Evolutionary conservation across 352 stramenopile species (phyloP), one percentile per base, ranked within the genome.

Genomic region (Pythium aristosporum): DNA sequence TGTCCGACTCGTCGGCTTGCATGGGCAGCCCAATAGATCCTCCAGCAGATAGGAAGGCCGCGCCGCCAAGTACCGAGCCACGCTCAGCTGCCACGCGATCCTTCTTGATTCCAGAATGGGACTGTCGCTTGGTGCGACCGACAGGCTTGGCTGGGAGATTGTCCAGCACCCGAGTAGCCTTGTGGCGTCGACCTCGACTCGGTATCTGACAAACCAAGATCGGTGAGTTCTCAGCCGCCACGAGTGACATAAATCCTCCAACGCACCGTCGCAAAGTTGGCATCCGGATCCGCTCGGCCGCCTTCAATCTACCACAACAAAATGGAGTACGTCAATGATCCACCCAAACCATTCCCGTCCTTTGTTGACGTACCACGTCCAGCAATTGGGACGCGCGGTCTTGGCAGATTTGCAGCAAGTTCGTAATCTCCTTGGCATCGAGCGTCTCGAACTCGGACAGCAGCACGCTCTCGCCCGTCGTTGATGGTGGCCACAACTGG

Each of bases 391-490:
- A 74, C 18, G 80, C 77, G 21, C 85, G 80, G 43, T 92, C 81
- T 61, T 91, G 81, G 39, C 86, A 94, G 23, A 91, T 81, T 41
- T 89, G 75, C n/a, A 94, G 54, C 28, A 92, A 53, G 16, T 73
- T 67, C 12, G 63, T 73, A 52, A 94, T 91, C 21, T 83, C 77
- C 36, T 81, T 77, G 12, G 84, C 65, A 2, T 87, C 72, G 1
- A 92, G 72, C 9, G 72, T 82, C 50, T 92, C 86, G 46, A 94
- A 91, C 21, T 91, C 80, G 11, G 84, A 89, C 1, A 65, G 73
- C 20, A 91, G 42, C 7, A 64, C 73, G 28, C 70, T 87, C 30
- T 80, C 77, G 7, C 75, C 69, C 39, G 87, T 74, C 11, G 82
- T 71, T 3, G 82, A 71, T 10, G 77, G 82, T 23, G 83, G 86